Conservation (phyloP, 257 asterid genomes). For the Przewalskia tangutica region DNA sequence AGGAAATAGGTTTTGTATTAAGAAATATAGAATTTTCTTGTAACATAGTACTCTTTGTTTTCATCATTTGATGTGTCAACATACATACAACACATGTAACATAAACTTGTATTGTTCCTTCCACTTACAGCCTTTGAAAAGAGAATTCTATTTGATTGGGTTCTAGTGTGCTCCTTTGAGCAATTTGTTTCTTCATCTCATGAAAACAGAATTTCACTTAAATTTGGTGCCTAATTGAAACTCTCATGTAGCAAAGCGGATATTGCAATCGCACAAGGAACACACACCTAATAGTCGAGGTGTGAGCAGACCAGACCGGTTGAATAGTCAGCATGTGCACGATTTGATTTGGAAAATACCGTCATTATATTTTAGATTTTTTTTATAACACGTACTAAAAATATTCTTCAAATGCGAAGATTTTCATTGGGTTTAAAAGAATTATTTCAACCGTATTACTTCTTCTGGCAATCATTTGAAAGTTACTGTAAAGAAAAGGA, state of each 20-base stretch:
- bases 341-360: background rate
- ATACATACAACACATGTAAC: background rate
- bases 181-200: background rate
- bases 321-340: background rate
- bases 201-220: background rate
- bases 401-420: too few relatives aligned
- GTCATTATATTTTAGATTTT: too few relatives aligned
- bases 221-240: too few relatives aligned
- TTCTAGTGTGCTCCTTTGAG: background rate
- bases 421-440: background rate
- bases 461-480: background rate
- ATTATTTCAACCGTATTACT: background rate
- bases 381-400: too few relatives aligned
- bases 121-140: background rate
- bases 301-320: too few relatives aligned
- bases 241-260: too few relatives aligned
- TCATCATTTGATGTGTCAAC: background rate
- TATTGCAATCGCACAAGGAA: too few relatives aligned
- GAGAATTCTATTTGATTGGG: background rate
- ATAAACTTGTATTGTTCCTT: background rate
- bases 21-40: background rate
- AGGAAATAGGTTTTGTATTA: constrained; percentile 7
- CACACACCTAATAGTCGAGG: background rate
- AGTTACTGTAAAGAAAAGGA: background rate
- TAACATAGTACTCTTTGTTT: background rate